A percentile compares a stretch with the other conserved stretches of the same genome.
phyloP scores from a whole-genome alignment of 2,329 filamentous ascomycete genomes.

The Colletotrichum eleusines region DNA sequence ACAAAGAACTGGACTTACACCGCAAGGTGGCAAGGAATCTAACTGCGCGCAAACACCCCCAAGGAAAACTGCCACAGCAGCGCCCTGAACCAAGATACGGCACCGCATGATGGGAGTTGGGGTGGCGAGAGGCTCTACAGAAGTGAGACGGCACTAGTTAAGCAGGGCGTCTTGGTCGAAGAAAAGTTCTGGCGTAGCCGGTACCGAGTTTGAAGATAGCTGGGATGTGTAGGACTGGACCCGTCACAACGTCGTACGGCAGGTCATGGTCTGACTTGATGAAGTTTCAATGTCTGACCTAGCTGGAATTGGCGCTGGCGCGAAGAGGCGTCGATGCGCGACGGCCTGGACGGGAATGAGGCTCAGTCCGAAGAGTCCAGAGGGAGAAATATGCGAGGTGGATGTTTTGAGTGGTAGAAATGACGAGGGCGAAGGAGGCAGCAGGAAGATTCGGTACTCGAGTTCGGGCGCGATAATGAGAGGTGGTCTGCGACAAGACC shows the following conservation, averaged over 20 bases:
- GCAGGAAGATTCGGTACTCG: background rate
- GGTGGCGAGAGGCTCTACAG: background rate
- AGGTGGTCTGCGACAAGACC: background rate
- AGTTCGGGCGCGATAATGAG: background rate
- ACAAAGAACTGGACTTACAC: conserved; percentile 33
- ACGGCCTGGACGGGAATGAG: background rate
- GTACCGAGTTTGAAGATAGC: conserved; percentile 6
- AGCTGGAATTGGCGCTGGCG: background rate
- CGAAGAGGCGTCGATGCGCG: background rate
- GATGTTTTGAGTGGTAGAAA: background rate
- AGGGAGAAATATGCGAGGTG: background rate
- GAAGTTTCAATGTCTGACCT: conserved; percentile 5
- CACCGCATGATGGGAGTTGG: conserved; percentile 20
- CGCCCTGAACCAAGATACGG: conserved; percentile 12
- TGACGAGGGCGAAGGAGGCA: background rate
- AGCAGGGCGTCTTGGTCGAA: background rate
- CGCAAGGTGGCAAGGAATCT: conserved; percentile 36
- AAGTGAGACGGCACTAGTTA: background rate
- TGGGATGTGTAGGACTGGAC: conserved; percentile 21
- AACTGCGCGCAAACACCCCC: conserved; percentile 29
- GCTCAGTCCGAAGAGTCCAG: background rate
- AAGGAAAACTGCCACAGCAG: conserved; percentile 3
- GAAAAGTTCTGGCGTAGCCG: background rate
- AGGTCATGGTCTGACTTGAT: conserved; percentile 33
- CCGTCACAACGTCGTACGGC: conserved; percentile 31